These are phyloP conservation scores for Fusarium xylarioides DNA, from an alignment of 2,329 filamentous ascomycete species.

Conservation along the genomic window DNA sequence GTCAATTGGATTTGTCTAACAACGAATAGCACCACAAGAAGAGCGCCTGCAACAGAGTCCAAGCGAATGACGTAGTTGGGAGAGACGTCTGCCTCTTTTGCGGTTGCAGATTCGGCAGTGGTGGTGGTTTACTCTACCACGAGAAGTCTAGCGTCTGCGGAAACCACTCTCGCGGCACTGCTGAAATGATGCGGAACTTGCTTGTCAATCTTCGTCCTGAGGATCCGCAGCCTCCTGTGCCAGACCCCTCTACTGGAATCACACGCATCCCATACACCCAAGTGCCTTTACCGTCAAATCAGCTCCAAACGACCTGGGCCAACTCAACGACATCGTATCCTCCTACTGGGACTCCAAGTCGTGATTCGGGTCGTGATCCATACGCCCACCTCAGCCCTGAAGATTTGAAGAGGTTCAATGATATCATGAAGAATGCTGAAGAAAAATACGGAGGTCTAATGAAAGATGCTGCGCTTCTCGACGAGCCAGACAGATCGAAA, in stretches of 20 bases:
- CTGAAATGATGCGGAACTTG: constrained; percentile 18
- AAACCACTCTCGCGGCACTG: constrained; percentile 42
- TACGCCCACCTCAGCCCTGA: constrained; percentile 55
- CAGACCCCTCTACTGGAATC: not conserved
- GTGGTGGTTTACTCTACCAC: constrained; percentile 57
- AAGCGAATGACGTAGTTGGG: constrained; percentile 22
- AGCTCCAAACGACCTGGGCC: constrained; percentile 2
- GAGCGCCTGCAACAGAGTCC: constrained; percentile 36
- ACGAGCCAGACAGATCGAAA: constrained; percentile 47
- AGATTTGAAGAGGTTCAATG: constrained; percentile 38
- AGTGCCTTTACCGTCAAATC: not conserved
- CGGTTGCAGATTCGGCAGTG: constrained; percentile 54
- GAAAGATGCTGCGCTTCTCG: constrained; percentile 51
- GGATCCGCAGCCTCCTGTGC: not conserved
- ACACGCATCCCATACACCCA: not conserved
- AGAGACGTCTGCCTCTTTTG: constrained; percentile 57
- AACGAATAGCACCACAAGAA: constrained; percentile 43
- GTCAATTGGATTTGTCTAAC: constrained; percentile 18
- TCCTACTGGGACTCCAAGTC: constrained; percentile 23
- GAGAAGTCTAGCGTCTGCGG: constrained; percentile 57
- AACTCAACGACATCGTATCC: not conserved
- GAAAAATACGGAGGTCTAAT: constrained; percentile 53
- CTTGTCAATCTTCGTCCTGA: constrained; percentile 14
- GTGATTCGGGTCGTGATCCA: constrained; percentile 52
- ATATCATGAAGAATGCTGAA: constrained; percentile 45